These are phyloP conservation scores for Stephanodiscus minutulus DNA, from an alignment of 108 stramenopile genomes.

Conservation along the genomic window DNA sequence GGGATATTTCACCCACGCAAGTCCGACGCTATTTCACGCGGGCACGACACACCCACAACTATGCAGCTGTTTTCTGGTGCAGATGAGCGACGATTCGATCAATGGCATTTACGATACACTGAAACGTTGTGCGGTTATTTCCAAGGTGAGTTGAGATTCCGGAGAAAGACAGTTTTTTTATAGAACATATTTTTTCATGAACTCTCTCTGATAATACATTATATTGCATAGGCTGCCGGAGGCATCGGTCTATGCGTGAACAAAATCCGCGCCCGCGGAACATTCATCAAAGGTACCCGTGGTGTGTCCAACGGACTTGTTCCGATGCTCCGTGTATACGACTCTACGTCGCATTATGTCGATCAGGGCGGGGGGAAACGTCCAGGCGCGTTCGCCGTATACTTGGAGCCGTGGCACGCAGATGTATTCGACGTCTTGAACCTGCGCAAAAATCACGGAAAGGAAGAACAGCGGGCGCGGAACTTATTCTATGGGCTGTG, in stretches of 20 bases:
- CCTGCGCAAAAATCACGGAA: constrained; percentile 96
- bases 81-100: constrained; percentile 97
- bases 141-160: constrained; percentile 55
- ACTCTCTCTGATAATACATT: neutral
- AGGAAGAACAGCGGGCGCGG: constrained; percentile 93
- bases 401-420: constrained; percentile 97
- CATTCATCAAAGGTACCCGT: constrained; percentile 92
- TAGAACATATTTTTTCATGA: constrained; percentile 1
- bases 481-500: constrained; percentile 98
- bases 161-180: neutral
- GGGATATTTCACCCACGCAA: constrained; percentile 95
- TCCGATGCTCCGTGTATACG: constrained; percentile 99
- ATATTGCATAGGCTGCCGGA: constrained; percentile 72
- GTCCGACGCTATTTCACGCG: constrained; percentile 96
- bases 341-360: constrained; percentile 95
- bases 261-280: constrained; percentile 93
- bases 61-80: constrained; percentile 93
- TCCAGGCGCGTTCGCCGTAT: constrained; percentile 96
- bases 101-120: constrained; percentile 97
- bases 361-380: constrained; percentile 98
- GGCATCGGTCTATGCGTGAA: constrained; percentile 96
- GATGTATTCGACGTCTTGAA: constrained; percentile 94
- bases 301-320: constrained; percentile 96
- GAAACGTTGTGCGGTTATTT: constrained; percentile 93
- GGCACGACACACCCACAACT: constrained; percentile 96